A percentile compares a stretch with the other conserved stretches of the same genome.
These are phyloP conservation scores for Fagus crenata DNA, from an alignment of 306 rosid genomes.

Conservation along the genomic window DNA sequence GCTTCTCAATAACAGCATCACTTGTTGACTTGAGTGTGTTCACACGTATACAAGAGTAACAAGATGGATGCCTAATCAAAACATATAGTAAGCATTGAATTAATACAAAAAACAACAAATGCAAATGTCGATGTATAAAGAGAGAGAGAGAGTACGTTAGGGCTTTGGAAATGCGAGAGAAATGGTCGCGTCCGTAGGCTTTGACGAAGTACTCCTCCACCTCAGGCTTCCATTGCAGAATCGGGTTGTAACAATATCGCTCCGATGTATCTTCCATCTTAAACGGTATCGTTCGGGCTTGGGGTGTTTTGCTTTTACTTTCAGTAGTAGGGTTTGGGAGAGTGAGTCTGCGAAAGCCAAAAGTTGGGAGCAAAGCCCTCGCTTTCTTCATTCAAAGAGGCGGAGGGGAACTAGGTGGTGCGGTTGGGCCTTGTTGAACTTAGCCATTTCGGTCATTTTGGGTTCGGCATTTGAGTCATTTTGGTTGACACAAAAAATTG, in stretches of 20 bases:
- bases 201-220: slow-evolving; percentile 61
- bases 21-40: slow-evolving; percentile 63
- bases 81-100: not conserved
- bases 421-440: no score
- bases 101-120: not conserved
- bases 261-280: slow-evolving; percentile 51
- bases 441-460: no score
- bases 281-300: not conserved
- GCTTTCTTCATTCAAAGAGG: slow-evolving; percentile 74
- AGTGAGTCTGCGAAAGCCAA: slow-evolving; percentile 29
- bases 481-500: no score
- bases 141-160: slow-evolving; percentile 46
- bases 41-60: slow-evolving; percentile 88
- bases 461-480: no score
- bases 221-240: slow-evolving; percentile 65
- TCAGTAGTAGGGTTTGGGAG: slow-evolving; percentile 11
- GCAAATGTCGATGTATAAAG: no score
- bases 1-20: slow-evolving; percentile 59
- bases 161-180: slow-evolving; percentile 78
- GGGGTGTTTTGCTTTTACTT: not conserved
- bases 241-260: slow-evolving; percentile 61
- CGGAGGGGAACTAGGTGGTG: not conserved
- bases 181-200: slow-evolving; percentile 69
- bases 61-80: slow-evolving; percentile 65
- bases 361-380: slow-evolving; percentile 51